phyloP scores from a whole-genome alignment of 1,139 yeast genomes.

The Diutina sp. region DNA sequence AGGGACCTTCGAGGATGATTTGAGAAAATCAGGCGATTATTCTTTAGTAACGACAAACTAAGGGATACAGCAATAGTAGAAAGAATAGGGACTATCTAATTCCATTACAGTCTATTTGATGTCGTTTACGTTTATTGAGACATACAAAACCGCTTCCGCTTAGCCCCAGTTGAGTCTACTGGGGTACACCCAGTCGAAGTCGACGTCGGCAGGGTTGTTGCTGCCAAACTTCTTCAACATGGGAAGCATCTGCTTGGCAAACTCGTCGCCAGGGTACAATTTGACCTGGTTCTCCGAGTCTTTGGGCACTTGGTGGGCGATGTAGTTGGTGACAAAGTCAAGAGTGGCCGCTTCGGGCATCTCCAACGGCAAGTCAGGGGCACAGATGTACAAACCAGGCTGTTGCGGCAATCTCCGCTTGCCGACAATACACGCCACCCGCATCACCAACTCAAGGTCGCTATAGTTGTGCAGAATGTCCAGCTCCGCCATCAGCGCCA shows the following conservation, averaged over 20 bases:
- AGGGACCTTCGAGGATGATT: no score
- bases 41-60: no score
- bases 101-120: no score
- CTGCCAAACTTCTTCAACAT: constrained; percentile 23
- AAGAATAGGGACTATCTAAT: no score
- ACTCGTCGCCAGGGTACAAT: constrained; percentile 12
- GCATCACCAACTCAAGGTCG: constrained; percentile 25
- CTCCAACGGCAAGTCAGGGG: constrained; percentile 19
- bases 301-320: constrained; percentile 9
- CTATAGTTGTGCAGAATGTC: constrained; percentile 28
- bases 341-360: constrained; percentile 25
- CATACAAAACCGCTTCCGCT: not conserved
- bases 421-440: constrained; percentile 18
- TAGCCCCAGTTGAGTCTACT: constrained; percentile 21
- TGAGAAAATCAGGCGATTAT: not conserved
- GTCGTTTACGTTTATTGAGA: no score
- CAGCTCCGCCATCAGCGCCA: constrained; percentile 25
- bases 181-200: constrained; percentile 25
- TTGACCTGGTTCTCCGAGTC: constrained; percentile 12
- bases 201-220: constrained; percentile 13
- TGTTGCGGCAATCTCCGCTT: constrained; percentile 10
- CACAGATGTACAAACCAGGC: constrained; percentile 11
- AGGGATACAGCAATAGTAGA: no score
- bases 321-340: constrained; percentile 25
- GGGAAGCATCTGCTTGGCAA: constrained; percentile 13